A percentile compares a stretch with the other conserved stretches of the same genome.
Conservation (phyloP, 106 monocot species). For the Agapanthus africanus region DNA sequence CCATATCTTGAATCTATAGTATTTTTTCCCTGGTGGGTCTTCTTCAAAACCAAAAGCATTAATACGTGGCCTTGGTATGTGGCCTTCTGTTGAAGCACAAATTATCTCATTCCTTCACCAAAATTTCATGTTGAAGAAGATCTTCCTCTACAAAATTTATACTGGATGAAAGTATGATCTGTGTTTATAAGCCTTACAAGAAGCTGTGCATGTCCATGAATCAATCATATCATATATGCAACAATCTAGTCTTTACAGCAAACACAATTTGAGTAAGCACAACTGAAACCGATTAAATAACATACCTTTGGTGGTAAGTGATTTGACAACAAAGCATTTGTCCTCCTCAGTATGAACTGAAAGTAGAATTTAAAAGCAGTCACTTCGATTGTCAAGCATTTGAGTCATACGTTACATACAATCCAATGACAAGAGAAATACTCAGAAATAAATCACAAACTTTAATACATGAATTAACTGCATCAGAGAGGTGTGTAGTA, state of each 20-base stretch:
- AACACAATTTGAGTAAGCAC: not conserved
- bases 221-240: not conserved
- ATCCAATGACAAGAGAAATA: not conserved
- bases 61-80: too few relatives aligned
- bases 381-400: not conserved
- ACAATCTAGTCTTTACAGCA: not conserved
- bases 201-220: too few relatives aligned
- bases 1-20: too few relatives aligned
- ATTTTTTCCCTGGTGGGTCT: too few relatives aligned
- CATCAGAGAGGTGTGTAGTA: not conserved
- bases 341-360: slow-evolving; percentile 97
- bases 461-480: not conserved
- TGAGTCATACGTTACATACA: not conserved
- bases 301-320: slow-evolving; percentile 98
- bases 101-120: not conserved
- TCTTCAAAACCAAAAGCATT: too few relatives aligned
- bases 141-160: too few relatives aligned
- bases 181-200: too few relatives aligned
- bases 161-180: too few relatives aligned
- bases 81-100: not conserved
- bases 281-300: not conserved
- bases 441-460: not conserved
- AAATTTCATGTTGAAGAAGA: too few relatives aligned
- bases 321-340: slow-evolving; percentile 94
- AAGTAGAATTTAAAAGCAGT: slow-evolving; percentile 10